Conservation (phyloP, 192 early-diverging fungal genomes). For the Endogone sp. region DNA sequence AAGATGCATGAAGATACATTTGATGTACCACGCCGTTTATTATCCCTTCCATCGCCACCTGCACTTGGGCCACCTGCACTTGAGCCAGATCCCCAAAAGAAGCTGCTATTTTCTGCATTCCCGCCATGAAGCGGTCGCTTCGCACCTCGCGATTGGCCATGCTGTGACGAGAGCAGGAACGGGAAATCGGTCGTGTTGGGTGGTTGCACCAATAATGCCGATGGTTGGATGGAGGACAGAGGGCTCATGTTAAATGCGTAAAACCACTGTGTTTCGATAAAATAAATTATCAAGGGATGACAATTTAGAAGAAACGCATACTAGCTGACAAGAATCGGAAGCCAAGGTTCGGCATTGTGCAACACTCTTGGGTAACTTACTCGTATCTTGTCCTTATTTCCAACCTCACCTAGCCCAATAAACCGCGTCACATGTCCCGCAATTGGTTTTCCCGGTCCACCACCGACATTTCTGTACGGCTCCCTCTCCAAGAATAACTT, state of each 20-base stretch:
- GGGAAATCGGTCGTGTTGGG: slow-evolving; percentile 54
- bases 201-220: slow-evolving; percentile 30
- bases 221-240: slow-evolving; percentile 33
- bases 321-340: too few relatives aligned
- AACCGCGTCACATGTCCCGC: slow-evolving; percentile 73
- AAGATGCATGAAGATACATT: not conserved
- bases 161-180: slow-evolving; percentile 25
- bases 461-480: slow-evolving; percentile 64
- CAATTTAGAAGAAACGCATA: too few relatives aligned
- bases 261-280: slow-evolving; percentile 61
- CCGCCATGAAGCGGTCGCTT: slow-evolving; percentile 16
- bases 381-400: slow-evolving; percentile 61
- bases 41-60: slow-evolving; percentile 18
- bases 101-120: slow-evolving; percentile 23
- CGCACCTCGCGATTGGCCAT: slow-evolving; percentile 19
- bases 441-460: slow-evolving; percentile 23
- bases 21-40: slow-evolving; percentile 10
- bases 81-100: slow-evolving; percentile 50
- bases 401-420: slow-evolving; percentile 70
- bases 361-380: too few relatives aligned
- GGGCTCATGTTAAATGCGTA: slow-evolving; percentile 88
- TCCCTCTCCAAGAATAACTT: slow-evolving; percentile 78
- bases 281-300: not conserved
- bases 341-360: too few relatives aligned
- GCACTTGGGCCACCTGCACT: too few relatives aligned